phyloP scores from a whole-genome alignment of 2,329 filamentous ascomycete genomes.

The Pseudogymnoascus sp. region DNA sequence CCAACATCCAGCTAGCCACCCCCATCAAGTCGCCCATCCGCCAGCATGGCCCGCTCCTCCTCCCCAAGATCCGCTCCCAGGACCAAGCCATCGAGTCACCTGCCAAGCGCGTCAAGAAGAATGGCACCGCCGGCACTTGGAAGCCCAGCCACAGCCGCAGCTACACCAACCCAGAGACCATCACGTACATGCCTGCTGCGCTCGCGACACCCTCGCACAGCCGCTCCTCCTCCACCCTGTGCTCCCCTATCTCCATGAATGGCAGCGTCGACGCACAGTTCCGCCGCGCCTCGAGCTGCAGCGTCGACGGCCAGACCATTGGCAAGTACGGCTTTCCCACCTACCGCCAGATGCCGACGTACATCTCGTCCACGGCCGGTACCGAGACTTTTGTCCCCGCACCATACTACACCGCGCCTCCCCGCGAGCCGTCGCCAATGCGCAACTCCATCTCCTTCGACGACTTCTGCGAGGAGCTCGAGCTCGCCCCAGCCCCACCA shows the following conservation, averaged over 20 bases:
- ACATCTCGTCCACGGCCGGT: constrained; percentile 30
- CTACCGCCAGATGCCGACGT: constrained; percentile 65
- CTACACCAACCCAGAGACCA: constrained; percentile 53
- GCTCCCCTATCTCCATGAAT: constrained; percentile 26
- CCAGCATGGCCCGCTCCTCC: constrained; percentile 69
- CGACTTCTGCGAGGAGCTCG: constrained; percentile 24
- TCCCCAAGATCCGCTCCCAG: constrained; percentile 80
- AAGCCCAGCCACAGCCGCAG: constrained; percentile 47
- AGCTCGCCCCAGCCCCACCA: constrained; percentile 25
- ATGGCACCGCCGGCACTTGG: constrained; percentile 37
- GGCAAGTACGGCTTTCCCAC: constrained; percentile 75
- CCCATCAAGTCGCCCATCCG: constrained; percentile 65
- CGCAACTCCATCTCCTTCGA: constrained; percentile 26
- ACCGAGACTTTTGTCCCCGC: constrained; percentile 41
- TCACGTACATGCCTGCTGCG: constrained; percentile 31
- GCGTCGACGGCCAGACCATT: constrained; percentile 57
- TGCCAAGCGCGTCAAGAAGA: constrained; percentile 48
- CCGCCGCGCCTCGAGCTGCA: constrained; percentile 58
- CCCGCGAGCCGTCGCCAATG: constrained; percentile 39
- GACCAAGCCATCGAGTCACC: constrained; percentile 66
- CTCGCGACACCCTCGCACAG: constrained; percentile 20
- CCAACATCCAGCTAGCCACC: constrained; percentile 60
- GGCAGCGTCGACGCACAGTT: constrained; percentile 32
- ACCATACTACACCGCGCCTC: constrained; percentile 24
- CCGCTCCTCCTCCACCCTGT: constrained; percentile 25